Conservation (phyloP, 108 stramenopile species). For the Skeletonema tropicum region DNA sequence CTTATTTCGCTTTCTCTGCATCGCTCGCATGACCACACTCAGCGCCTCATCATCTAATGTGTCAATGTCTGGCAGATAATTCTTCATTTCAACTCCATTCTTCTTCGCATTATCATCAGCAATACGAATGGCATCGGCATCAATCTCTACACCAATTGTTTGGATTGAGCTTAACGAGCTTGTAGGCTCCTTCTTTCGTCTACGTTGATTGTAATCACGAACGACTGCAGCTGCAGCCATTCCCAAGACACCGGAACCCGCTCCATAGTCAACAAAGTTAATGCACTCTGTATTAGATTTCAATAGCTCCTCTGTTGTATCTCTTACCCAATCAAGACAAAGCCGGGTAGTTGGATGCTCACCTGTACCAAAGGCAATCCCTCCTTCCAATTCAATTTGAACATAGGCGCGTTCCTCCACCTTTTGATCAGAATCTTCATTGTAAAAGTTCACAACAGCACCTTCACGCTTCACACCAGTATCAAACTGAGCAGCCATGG, state of each 20-base stretch:
- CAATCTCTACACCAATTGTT: constrained; percentile 79
- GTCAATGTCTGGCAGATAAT: constrained; percentile 65
- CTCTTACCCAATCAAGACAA: constrained; percentile 71
- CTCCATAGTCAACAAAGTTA: constrained; percentile 75
- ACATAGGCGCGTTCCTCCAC: constrained; percentile 27
- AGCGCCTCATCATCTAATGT: constrained; percentile 68
- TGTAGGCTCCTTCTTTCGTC: neutral
- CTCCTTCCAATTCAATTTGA: constrained; percentile 71
- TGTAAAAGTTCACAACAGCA: constrained; percentile 40
- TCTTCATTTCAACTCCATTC: constrained; percentile 68
- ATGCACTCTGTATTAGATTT: constrained; percentile 16
- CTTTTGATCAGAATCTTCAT: constrained; percentile 12
- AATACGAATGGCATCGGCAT: constrained; percentile 81
- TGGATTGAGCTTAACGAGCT: constrained; percentile 18
- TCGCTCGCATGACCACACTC: constrained; percentile 67
- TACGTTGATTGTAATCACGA: constrained; percentile 29
- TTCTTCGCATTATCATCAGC: constrained; percentile 73
- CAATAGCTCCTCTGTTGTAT: constrained; percentile 31
- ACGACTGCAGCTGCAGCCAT: constrained; percentile 75
- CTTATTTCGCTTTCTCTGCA: constrained; percentile 48
- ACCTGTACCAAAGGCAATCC: constrained; percentile 88
- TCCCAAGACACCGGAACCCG: constrained; percentile 84
- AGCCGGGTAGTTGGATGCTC: constrained; percentile 86
- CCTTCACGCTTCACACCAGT: constrained; percentile 44
- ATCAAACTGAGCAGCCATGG: constrained; percentile 22